phyloP scores from a whole-genome alignment of 352 stramenopile genomes.

The Poterioochromonas sp. region DNA sequence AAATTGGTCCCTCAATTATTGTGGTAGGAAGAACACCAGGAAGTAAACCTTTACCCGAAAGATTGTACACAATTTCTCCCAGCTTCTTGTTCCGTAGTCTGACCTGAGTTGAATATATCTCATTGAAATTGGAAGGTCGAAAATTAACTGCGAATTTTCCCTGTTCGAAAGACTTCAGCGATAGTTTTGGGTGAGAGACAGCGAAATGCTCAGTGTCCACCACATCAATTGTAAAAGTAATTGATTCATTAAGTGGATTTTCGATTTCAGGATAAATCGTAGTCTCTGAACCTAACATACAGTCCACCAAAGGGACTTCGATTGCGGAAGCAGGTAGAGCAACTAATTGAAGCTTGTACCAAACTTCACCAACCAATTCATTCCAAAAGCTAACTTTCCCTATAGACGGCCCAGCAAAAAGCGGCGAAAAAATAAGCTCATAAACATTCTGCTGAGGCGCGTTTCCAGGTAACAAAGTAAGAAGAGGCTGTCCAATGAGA shows the following conservation, averaged over 20 bases:
- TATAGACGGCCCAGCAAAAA: conserved; percentile 55
- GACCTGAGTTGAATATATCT: conserved; percentile 60
- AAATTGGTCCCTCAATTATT: conserved; percentile 53
- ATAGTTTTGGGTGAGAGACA: conserved; percentile 51
- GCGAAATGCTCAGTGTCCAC: conserved; percentile 73
- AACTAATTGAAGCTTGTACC: conserved; percentile 71
- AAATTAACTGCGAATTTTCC: conserved; percentile 67
- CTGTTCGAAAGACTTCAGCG: conserved; percentile 59
- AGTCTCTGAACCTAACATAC: conserved; percentile 65
- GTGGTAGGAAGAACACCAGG: conserved; percentile 74
- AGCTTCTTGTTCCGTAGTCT: conserved; percentile 57
- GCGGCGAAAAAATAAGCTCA: conserved; percentile 76
- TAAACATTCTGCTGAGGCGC: conserved; percentile 64
- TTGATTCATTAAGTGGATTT: conserved; percentile 69
- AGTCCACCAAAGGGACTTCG: conserved; percentile 61
- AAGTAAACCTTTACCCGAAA: conserved; percentile 60
- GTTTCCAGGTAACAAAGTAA: conserved; percentile 52
- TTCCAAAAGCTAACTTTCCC: conserved; percentile 77
- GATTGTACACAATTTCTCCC: conserved; percentile 74
- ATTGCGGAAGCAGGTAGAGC: conserved; percentile 54
- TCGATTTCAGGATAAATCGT: conserved; percentile 66
- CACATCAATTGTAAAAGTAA: conserved; percentile 60
- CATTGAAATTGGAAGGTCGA: conserved; percentile 70
- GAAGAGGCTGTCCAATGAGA: conserved; percentile 61
- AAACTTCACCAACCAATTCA: conserved; percentile 79